phyloP scores from a whole-genome alignment of 345 rosid genomes.

The Rhodamnia argentea region DNA sequence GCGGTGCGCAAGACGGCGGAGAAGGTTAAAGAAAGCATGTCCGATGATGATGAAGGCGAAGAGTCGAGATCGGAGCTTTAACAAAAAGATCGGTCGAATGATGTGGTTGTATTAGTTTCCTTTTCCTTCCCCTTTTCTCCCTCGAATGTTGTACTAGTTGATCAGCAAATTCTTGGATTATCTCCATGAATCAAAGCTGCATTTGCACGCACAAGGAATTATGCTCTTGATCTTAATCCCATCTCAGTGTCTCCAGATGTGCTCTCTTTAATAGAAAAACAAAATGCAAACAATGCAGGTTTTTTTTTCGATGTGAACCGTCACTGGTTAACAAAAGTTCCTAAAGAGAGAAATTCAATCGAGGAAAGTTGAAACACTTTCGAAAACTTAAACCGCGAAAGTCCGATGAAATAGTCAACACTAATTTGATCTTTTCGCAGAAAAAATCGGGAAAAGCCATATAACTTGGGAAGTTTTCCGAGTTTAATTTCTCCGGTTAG shows the following conservation, averaged over 20 bases:
- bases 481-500: neutral
- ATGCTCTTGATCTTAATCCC: neutral
- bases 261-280: neutral
- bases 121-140: neutral
- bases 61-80: conserved; percentile 32
- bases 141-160: neutral
- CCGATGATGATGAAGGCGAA: neutral
- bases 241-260: neutral
- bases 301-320: neutral
- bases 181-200: neutral
- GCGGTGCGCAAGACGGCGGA: neutral
- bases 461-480: neutral
- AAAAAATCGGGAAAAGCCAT: neutral
- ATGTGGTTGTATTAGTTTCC: neutral
- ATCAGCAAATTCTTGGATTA: neutral
- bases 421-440: neutral
- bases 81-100: neutral
- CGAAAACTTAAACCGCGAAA: neutral
- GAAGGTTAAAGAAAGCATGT: neutral
- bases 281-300: neutral
- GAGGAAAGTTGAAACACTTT: neutral
- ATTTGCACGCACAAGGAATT: neutral
- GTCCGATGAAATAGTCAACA: neutral
- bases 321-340: neutral
- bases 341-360: neutral